phyloP scores from a whole-genome alignment of 1,284 basidiomycete genomes.

The Rhodotorula sp. region DNA sequence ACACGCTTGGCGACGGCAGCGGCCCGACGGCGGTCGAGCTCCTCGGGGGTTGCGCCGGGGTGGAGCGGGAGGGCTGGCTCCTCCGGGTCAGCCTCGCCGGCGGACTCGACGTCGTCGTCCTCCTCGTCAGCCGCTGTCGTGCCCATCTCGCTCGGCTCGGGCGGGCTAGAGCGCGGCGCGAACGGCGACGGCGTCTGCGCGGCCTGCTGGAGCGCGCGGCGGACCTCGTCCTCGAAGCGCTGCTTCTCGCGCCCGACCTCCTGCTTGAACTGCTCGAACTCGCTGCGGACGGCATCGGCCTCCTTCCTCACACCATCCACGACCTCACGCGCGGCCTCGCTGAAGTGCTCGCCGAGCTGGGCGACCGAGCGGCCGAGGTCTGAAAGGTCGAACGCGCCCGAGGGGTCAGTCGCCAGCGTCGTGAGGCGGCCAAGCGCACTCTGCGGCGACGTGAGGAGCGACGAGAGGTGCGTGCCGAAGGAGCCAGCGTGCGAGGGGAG shows the following conservation, averaged over 20 bases:
- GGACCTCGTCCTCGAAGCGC: constrained; percentile 1
- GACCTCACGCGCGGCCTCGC: constrained; percentile 5
- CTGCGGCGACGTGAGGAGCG: constrained; percentile 4
- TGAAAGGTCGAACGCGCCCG: background rate
- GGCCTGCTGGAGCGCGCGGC: constrained; percentile 3
- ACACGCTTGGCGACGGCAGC: background rate
- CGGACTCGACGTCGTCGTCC: background rate
- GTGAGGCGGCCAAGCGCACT: constrained; percentile 15
- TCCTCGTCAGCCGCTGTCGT: background rate
- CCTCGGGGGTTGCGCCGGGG: background rate
- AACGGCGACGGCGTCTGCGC: background rate
- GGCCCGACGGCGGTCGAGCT: too few species aligned
- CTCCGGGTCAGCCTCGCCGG: background rate
- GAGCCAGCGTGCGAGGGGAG: constrained; percentile 6
- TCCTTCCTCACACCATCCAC: constrained; percentile 12
- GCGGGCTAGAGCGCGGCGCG: background rate
- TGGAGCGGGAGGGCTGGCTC: background rate
- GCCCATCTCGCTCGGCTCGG: background rate
- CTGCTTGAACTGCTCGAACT: constrained; percentile 6
- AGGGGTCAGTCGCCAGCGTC: background rate
- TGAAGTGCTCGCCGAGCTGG: background rate
- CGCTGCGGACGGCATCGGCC: constrained; percentile 8
- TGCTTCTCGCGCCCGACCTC: constrained; percentile 4
- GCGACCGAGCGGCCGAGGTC: constrained; percentile 8
- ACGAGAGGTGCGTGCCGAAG: constrained; percentile 1